A percentile compares a stretch with the other conserved stretches of the same genome.
phyloP scores from a whole-genome alignment of 371 early-diverging fungal species.

The Blastocladiella emersonii region DNA sequence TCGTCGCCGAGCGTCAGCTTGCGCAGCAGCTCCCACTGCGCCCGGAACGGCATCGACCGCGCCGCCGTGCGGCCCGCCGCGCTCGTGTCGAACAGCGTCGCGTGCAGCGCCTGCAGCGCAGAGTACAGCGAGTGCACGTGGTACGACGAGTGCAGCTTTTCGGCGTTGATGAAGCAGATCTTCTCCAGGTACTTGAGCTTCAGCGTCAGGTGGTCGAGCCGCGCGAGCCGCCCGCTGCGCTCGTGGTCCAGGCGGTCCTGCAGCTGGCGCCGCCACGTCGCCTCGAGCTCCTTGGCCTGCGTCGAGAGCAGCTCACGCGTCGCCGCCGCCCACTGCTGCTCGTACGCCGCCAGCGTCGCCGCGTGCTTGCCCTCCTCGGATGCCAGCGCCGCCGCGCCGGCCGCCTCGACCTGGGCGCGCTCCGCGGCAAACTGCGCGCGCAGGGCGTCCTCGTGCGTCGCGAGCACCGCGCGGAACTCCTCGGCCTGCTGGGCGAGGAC shows the following conservation, averaged over 20 bases:
- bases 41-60: constrained; percentile 20
- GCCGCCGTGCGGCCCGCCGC: constrained; percentile 15
- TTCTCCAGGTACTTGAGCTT: constrained; percentile 60
- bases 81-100: constrained; percentile 10
- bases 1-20: constrained; percentile 35
- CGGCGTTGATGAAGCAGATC: constrained; percentile 42
- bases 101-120: constrained; percentile 9
- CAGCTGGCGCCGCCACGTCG: constrained; percentile 45
- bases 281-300: constrained; percentile 30
- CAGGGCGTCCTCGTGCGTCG: constrained; percentile 17
- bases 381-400: constrained; percentile 9
- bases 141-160: constrained; percentile 6
- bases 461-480: constrained; percentile 23
- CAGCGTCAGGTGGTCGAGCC: constrained; percentile 59
- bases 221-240: constrained; percentile 76
- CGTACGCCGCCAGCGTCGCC: not conserved
- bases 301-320: constrained; percentile 10
- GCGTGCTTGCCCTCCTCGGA: constrained; percentile 7
- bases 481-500: constrained; percentile 20
- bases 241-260: constrained; percentile 71
- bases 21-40: constrained; percentile 37
- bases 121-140: constrained; percentile 7
- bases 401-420: constrained; percentile 12
- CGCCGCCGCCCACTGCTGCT: constrained; percentile 12
- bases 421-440: constrained; percentile 14